phyloP scores from a whole-genome alignment of 768 basidiomycete genomes.

The Lactifluus hygrophoroides region DNA sequence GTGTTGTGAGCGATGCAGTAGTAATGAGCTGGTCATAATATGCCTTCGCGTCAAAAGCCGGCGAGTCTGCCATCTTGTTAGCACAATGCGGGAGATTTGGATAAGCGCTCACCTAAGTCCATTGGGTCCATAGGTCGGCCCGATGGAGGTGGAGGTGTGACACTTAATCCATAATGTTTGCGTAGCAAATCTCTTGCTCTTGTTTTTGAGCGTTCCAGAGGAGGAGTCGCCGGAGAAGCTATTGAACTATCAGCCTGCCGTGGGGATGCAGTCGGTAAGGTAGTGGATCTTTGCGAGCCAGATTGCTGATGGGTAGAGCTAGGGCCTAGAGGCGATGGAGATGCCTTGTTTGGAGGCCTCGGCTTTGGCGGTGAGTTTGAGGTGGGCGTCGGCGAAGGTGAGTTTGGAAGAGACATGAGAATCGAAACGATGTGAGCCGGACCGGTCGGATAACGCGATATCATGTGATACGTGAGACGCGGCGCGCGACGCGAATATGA shows the following conservation, averaged over 20 bases:
- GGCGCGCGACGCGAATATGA: background rate
- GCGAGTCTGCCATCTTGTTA: constrained; percentile 47
- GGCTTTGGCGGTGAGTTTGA: constrained; percentile 10
- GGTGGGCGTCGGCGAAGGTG: background rate
- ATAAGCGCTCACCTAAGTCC: constrained; percentile 54
- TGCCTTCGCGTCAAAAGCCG: constrained; percentile 71
- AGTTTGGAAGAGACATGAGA: constrained; percentile 8
- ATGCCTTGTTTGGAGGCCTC: constrained; percentile 11
- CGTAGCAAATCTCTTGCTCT: constrained; percentile 69
- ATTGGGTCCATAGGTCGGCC: constrained; percentile 63
- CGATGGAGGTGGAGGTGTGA: constrained; percentile 57
- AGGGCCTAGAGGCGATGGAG: constrained; percentile 15
- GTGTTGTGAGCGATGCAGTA: constrained; percentile 59
- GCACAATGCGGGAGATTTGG: background rate
- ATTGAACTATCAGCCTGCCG: background rate
- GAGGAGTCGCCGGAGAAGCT: constrained; percentile 7
- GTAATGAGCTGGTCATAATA: constrained; percentile 86
- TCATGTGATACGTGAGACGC: background rate
- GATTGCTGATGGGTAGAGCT: constrained; percentile 7
- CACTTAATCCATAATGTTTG: constrained; percentile 80
- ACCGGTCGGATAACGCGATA: no score
- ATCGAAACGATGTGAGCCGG: no score
- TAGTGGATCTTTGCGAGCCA: background rate
- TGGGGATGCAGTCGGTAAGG: background rate
- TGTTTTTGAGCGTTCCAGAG: constrained; percentile 23